Evolutionary conservation across 129 eudicot genomes (phyloP), one percentile per base, ranked within the genome.

Genomic region (Flaveria sonorensis): DNA sequence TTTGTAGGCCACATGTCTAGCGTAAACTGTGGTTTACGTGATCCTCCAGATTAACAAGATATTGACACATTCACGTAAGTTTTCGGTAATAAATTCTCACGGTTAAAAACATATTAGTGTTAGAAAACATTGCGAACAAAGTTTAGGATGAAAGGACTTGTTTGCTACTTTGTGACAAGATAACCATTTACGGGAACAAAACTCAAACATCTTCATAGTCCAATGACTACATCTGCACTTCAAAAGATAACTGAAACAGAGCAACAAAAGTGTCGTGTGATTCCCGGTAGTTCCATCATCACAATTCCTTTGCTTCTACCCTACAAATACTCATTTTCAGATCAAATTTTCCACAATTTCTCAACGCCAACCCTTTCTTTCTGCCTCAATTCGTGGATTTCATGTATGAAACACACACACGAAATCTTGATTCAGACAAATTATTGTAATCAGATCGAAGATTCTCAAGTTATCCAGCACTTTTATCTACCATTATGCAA

Each of bases 211-310:
- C 12, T 45, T 8, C 50, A 45, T 8, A 45, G 50, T 45, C 13
- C 12, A 10, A 45, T 9, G 50, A 45, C 50, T 45, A 45, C 10
- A 8, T 45, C 48, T 45, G 13, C 48, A 45, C 48, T 45, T 45
- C 0, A 8, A 10, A 9, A 9, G 13, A 45, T 8, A 45, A 69
- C 50, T 26, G 19, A 70, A 70, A 70, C 65, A 70, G 26, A 59
- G 45, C 70, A 69, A 69, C 43, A 67, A 16, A 24, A 39, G 59
- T 3, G 15, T 10, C n/a, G 75, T 70, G 43, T 47, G 45, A 78
- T 78, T 60, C 68, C 70, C 62, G 70, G 26, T 69, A 23, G 26
- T 45, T 60, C 71, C 82, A 78, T 78, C 81, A 30, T 28, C 81
- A 75, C 45, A 30, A 45, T 75, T 74, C 66, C 46, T 77, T 77